Evolutionary conservation across 768 basidiomycete species (phyloP), one percentile per base, ranked within the genome.

Genomic region (Amanita rubescens): DNA sequence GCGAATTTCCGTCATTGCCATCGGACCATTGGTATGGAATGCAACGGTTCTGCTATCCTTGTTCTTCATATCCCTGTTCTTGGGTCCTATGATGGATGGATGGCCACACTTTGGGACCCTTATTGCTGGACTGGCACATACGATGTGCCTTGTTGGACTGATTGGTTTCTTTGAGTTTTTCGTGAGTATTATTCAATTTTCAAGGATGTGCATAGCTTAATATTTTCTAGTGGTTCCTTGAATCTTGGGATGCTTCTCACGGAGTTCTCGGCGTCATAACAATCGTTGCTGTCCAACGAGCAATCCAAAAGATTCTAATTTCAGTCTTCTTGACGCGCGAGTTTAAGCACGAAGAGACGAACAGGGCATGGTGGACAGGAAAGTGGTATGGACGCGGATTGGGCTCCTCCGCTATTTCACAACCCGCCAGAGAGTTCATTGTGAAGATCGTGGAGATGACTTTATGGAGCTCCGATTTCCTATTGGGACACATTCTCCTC

Each of bases 361-460:
- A 98, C 73, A 80, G 90, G 56, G 94, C 94, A 1, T 98, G 95
- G 95, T 99, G 96, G 96, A 94, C 94, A 15, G 94, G 94, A 57
- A 87, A 89, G 74, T 97, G 96, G 96, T 94, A 94, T 65, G 94
- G 94, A 44, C 80, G 93, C 55, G 90, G 92, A 25, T 76, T 99
- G 17, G 95, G 95, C 12, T 79, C 78, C n/a, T 87, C 90, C 32
- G 92, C 90, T 34, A 84, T 95, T 66, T 94, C 92, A 27, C 96
- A 98, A 66, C 94, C 94, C 30, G 93, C 91, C 53, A 86, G 96
- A 66, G 96, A 98, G 76, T 96, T 89, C 65, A 81, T 98, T 53
- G 94, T 98, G 72, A 99, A 98, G 78, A 90, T 95, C 55, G 91
- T 98, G 58, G 95, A 98, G 71, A 90, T 98, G 86, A 90, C 90